phyloP scores from a whole-genome alignment of 257 asterid genomes.

The Nicotiana knightiana region DNA sequence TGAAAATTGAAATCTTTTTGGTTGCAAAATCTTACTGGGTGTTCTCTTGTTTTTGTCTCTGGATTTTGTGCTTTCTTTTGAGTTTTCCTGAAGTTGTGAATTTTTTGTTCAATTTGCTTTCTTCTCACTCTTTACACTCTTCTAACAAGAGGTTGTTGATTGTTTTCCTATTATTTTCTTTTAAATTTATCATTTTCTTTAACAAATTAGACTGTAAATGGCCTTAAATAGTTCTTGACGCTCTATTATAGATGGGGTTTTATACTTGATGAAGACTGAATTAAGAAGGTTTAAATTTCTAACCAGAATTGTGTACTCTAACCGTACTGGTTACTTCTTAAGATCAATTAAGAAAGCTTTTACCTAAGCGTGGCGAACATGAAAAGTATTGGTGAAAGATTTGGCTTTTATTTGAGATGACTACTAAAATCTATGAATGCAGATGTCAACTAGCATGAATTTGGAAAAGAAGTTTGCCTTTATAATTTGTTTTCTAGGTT shows the following conservation, averaged over 20 bases:
- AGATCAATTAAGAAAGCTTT: neutral
- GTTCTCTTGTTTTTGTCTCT: neutral
- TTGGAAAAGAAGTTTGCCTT: neutral
- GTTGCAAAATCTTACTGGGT: conserved; percentile 9
- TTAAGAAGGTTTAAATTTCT: neutral
- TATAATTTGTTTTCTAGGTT: neutral
- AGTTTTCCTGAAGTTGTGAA: neutral
- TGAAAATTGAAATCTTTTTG: neutral
- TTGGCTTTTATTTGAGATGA: neutral
- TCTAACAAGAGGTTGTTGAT: neutral
- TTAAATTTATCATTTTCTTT: neutral
- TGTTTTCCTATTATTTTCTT: neutral
- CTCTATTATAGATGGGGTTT: neutral
- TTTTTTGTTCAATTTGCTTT: neutral
- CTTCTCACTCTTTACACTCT: neutral
- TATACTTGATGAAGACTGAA: neutral
- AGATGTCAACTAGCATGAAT: neutral
- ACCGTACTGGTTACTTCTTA: neutral
- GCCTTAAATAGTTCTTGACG: neutral
- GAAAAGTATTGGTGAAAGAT: neutral
- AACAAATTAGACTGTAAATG: neutral
- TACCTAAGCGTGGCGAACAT: neutral
- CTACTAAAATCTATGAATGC: neutral
- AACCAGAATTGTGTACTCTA: neutral
- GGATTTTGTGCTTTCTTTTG: neutral